Base-by-base conservation (phyloP, 768 basidiomycete species). In the Leccinum rimulosum region DNA sequence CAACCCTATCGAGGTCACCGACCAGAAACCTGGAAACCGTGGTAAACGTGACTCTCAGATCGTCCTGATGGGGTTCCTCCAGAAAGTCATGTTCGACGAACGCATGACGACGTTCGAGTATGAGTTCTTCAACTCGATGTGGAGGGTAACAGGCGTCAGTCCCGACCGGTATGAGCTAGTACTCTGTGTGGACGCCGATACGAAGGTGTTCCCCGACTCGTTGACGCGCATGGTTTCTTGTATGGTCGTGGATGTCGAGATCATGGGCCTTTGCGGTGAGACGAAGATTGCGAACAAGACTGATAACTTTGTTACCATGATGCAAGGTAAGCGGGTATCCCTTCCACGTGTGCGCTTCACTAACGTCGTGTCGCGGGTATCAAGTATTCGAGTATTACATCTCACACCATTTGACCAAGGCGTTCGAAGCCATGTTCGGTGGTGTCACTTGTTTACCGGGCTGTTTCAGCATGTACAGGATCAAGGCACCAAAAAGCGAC, bases 61-160 rank as follows among this genome's bases (percentile, higher is more conserved):
- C 67, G 89, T 99, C 53, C 79, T 98, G 61, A 99, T 99, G 97
- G 82, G 83, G 19, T 98, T 98, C 82, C 79, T 98, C 71, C 97
- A 99, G 75, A 98, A 97, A 74, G 95, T 98, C 67, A 97, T 99
- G 95, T 98, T 98, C 66, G 97, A 99, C 75, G 97, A 99, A 79
- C 86, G 97, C 54, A 98, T 99, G 96, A 97, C 96, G 61, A 96
- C 93, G 56, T 95, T 99, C 72, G 97, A 98, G 77, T 98, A 98
- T 73, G 97, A 98, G 76, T 98, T 98, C 75, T 99, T 99, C 86
- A 99, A 99, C 75, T 88, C 93, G 55, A 80, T 98, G 19, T 99
- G 97, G 97, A 79, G 96, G 55, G 89, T 86, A 47, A 96, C 95
- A 15, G 97, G 97, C 30, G 87, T 99, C 60, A 91, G 90, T 70